These are phyloP conservation scores for Chloris gayana DNA, from an alignment of 176 grass and related monocot genomes.

Conservation along the genomic window DNA sequence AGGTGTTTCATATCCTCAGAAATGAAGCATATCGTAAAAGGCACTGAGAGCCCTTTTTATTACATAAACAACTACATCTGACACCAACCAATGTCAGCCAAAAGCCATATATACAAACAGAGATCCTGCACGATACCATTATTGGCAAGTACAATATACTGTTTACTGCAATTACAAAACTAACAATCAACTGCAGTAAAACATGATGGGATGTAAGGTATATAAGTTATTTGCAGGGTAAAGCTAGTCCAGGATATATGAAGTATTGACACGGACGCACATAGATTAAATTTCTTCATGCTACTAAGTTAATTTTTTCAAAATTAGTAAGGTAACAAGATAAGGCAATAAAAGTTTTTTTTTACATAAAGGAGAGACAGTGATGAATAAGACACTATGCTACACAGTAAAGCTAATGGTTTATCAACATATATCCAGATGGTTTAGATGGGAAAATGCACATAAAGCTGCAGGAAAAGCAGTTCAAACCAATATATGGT, in stretches of 20 bases:
- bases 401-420: not conserved
- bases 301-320: not conserved
- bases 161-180: not conserved
- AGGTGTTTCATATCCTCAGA: not conserved
- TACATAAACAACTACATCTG: not conserved
- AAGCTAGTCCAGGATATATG: slow-evolving; percentile 7
- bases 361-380: not conserved
- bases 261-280: not conserved
- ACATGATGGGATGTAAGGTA: not conserved
- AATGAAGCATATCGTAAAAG: slow-evolving; percentile 25
- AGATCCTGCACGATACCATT: not conserved
- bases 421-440: slow-evolving; percentile 14
- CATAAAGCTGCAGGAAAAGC: not conserved
- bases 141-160: not conserved
- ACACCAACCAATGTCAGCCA: not conserved
- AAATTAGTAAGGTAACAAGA: slow-evolving; percentile 13
- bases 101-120: not conserved
- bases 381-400: not conserved
- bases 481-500: not conserved
- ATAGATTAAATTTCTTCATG: not conserved
- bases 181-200: slow-evolving; percentile 14
- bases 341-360: not conserved
- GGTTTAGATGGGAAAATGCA: not conserved
- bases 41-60: not conserved
- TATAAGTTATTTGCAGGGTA: slow-evolving; percentile 5